These are phyloP conservation scores for Ophiostoma sp. DNA, from an alignment of 2,329 filamentous ascomycete species.

Conservation along the genomic window DNA sequence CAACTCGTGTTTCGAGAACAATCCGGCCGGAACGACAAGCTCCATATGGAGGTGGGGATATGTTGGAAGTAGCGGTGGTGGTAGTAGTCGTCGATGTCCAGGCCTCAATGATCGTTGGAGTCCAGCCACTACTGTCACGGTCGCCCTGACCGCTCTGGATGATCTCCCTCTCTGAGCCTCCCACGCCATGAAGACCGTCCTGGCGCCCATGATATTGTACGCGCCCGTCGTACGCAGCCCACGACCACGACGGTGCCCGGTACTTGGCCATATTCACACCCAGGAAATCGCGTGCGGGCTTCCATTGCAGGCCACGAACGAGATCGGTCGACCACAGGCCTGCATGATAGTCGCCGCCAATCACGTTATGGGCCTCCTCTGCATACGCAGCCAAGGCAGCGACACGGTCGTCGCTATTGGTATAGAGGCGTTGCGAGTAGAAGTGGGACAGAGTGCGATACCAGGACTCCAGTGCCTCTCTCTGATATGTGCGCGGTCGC, in stretches of 20 bases:
- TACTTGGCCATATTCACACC: not conserved
- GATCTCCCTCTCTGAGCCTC: not conserved
- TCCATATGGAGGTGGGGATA: not conserved
- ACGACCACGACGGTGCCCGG: constrained; percentile 3
- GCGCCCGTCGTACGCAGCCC: not conserved
- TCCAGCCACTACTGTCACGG: not conserved
- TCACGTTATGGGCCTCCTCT: not conserved
- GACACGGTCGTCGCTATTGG: not conserved
- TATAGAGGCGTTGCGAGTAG: not conserved
- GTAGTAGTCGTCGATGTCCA: not conserved
- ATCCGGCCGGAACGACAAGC: not conserved
- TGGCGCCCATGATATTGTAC: not conserved
- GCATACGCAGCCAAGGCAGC: constrained; percentile 1
- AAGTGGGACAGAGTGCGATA: not conserved
- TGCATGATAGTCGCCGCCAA: not conserved
- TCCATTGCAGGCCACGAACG: constrained; percentile 4
- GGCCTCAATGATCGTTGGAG: not conserved
- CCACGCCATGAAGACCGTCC: not conserved
- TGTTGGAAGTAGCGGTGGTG: not conserved
- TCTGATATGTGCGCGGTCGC: not conserved
- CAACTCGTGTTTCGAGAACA: not conserved
- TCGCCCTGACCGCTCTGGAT: not conserved
- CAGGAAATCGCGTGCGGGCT: not conserved
- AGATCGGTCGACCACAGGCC: not conserved
- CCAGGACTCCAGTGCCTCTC: constrained; percentile 1